Percentiles rank a stretch among this genome's conserved stretches.
Evolutionary conservation across 345 rosid species (phyloP).

Genomic region (Trapa bicornis): DNA sequence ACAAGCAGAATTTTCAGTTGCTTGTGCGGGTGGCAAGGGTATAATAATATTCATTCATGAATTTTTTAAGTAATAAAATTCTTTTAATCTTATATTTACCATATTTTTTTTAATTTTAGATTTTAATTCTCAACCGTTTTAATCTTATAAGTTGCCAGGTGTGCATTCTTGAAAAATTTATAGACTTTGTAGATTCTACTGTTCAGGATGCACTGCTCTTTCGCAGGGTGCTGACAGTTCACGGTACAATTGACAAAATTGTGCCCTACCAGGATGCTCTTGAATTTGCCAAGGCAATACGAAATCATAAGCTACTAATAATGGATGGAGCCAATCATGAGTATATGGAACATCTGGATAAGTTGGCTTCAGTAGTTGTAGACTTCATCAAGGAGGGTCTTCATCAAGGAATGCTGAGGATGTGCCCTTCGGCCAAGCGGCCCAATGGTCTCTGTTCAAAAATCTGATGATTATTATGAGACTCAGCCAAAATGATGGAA

Average conservation of each 20-base stretch:
- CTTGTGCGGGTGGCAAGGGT: no score
- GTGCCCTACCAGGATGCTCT: constrained; percentile 55
- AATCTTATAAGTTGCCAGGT: no score
- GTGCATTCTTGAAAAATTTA: no score
- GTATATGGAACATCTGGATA: constrained; percentile 53
- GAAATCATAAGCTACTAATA: constrained; percentile 45
- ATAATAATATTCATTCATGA: no score
- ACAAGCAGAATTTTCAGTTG: no score
- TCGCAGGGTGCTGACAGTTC: constrained; percentile 71
- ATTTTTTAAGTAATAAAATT: no score
- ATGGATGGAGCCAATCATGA: constrained; percentile 86
- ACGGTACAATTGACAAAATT: constrained; percentile 53
- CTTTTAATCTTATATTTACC: no score
- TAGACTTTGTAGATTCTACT: not conserved
- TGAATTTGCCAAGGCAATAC: constrained; percentile 50
- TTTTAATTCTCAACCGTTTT: no score
- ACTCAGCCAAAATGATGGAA: not conserved
- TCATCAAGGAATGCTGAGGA: not conserved
- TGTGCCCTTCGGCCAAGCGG: not conserved
- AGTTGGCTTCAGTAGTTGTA: constrained; percentile 36
- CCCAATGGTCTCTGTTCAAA: constrained; percentile 1
- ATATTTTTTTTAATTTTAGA: no score
- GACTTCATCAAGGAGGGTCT: constrained; percentile 30
- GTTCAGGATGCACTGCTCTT: not conserved
- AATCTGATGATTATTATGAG: constrained; percentile 5